Percentiles rank a stretch among this genome's conserved stretches.
Conservation (phyloP, 495 filamentous ascomycete species). For the Rostrohypoxylon terebratum region DNA sequence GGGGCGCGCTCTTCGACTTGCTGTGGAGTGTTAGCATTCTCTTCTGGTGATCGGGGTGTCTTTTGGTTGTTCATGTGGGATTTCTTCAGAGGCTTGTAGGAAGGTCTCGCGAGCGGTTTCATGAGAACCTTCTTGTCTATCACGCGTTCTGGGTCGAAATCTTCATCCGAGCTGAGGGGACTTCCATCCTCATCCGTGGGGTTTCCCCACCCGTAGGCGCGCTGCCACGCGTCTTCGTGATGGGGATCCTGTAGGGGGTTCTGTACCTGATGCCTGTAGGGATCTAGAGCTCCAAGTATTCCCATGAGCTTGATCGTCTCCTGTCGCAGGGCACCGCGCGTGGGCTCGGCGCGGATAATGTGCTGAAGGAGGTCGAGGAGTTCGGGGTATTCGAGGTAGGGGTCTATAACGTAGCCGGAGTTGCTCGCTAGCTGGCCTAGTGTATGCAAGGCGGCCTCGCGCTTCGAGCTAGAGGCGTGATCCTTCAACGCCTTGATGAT, state of each 20-base stretch:
- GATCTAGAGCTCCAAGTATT: conserved; percentile 94
- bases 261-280: conserved; percentile 88
- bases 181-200: conserved; percentile 28
- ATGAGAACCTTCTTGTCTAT: conserved; percentile 4
- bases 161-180: conserved; percentile 26
- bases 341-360: conserved; percentile 90
- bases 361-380: conserved; percentile 90
- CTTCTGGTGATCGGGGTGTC: conserved; percentile 7
- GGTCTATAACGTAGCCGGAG: conserved; percentile 96
- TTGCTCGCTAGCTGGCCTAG: conserved; percentile 93
- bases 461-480: conserved; percentile 85
- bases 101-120: conserved; percentile 1
- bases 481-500: conserved; percentile 94
- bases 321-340: conserved; percentile 80
- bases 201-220: conserved; percentile 12
- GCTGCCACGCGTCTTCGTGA: conserved; percentile 6
- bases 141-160: conserved; percentile 7
- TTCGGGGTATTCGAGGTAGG: conserved; percentile 93
- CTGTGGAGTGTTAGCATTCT: conserved; percentile 45
- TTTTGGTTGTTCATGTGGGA: neutral
- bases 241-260: conserved; percentile 28
- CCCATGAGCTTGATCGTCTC: conserved; percentile 97
- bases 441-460: conserved; percentile 89
- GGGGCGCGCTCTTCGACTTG: conserved; percentile 73
- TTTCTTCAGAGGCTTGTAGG: conserved; percentile 15